phyloP scores from a whole-genome alignment of 2,329 filamentous ascomycete genomes.

The Curvularia sp. region DNA sequence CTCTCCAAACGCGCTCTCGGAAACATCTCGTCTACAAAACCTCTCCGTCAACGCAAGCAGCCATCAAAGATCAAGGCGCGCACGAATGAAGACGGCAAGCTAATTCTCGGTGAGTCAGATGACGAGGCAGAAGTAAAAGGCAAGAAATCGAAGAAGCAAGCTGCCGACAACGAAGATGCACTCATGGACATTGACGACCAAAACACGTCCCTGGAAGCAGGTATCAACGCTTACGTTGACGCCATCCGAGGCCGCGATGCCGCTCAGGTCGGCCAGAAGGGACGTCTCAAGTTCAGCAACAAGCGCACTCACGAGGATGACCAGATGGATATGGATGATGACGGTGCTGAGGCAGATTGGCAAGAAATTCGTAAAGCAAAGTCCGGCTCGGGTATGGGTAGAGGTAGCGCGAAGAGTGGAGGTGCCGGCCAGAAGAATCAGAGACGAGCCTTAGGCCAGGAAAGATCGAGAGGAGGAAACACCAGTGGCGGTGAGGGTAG shows the following conservation, averaged over 20 bases:
- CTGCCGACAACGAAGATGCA: slow-evolving; percentile 53
- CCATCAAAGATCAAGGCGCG: slow-evolving; percentile 54
- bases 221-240: slow-evolving; percentile 67
- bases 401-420: slow-evolving; percentile 33
- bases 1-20: slow-evolving; percentile 88
- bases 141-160: slow-evolving; percentile 45
- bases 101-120: slow-evolving; percentile 70
- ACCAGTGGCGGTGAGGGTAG: slow-evolving; percentile 26
- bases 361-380: slow-evolving; percentile 49
- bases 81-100: slow-evolving; percentile 77
- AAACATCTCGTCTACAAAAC: slow-evolving; percentile 91
- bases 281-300: slow-evolving; percentile 67
- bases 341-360: slow-evolving; percentile 45
- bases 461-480: slow-evolving; percentile 45
- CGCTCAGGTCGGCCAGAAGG: slow-evolving; percentile 64
- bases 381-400: slow-evolving; percentile 41
- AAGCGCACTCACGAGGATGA: slow-evolving; percentile 54
- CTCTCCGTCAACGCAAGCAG: slow-evolving; percentile 67
- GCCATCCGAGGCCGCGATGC: slow-evolving; percentile 68
- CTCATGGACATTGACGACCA: slow-evolving; percentile 67
- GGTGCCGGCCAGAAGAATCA: slow-evolving; percentile 32
- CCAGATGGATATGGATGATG: slow-evolving; percentile 58
- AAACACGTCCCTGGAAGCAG: slow-evolving; percentile 56
- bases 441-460: slow-evolving; percentile 48
- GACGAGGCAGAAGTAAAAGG: slow-evolving; percentile 38